Conservation (phyloP, 2,329 filamentous ascomycete genomes). For the Colletotrichum sp. region DNA sequence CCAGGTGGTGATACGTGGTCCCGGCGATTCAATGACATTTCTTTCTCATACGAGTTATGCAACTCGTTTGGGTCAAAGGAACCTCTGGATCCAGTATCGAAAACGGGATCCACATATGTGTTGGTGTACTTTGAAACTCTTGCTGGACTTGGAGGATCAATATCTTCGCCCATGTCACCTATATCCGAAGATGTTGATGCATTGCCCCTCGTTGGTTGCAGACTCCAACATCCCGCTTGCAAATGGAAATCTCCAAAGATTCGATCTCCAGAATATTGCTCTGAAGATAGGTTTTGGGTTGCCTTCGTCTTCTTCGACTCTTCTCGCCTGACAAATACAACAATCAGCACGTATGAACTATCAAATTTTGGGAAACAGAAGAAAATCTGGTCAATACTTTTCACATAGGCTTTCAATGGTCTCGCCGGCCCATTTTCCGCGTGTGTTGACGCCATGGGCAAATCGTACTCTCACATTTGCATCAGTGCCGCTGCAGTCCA, state of each 20-base stretch:
- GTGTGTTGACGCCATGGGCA: neutral
- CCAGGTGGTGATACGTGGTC: accelerated
- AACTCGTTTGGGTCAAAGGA: accelerated
- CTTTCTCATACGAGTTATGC: no score
- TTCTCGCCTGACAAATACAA: neutral
- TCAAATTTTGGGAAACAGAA: neutral
- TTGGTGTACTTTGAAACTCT: neutral
- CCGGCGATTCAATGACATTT: neutral
- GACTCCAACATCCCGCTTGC: neutral
- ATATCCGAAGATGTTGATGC: neutral
- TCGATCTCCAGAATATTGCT: neutral
- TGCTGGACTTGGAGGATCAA: neutral
- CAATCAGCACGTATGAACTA: neutral
- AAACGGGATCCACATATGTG: neutral
- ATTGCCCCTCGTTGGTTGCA: neutral
- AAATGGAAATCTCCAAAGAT: neutral
- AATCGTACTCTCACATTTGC: neutral
- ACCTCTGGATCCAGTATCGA: neutral
- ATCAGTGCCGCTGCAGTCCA: neutral
- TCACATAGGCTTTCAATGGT: neutral
- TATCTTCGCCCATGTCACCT: neutral
- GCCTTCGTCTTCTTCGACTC: neutral
- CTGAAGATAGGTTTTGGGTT: neutral
- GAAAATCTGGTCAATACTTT: neutral
- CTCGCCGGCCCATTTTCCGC: neutral